phyloP scores from a whole-genome alignment of 2,329 filamentous ascomycete species.

The Fusarium sterilihyphosum region DNA sequence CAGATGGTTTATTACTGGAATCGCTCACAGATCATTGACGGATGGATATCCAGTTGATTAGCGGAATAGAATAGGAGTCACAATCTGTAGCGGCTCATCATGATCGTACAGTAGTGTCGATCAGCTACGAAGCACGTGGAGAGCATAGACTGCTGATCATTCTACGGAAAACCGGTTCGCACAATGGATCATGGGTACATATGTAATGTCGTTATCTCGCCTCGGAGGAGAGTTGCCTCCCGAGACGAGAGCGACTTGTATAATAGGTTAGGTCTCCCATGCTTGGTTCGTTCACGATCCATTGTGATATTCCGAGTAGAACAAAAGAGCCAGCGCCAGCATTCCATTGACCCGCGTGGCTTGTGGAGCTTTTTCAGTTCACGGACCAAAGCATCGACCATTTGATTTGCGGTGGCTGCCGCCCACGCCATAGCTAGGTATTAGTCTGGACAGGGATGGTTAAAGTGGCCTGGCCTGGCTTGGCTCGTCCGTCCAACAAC shows the following conservation, averaged over 20 bases:
- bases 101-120: slow-evolving; percentile 3
- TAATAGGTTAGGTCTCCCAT: neutral
- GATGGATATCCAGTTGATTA: neutral
- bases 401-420: slow-evolving; percentile 31
- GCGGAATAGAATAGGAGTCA: neutral
- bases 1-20: neutral
- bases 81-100: neutral
- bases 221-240: slow-evolving; percentile 18
- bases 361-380: slow-evolving; percentile 38
- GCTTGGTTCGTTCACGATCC: slow-evolving; percentile 2
- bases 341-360: slow-evolving; percentile 45
- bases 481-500: slow-evolving; percentile 2
- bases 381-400: slow-evolving; percentile 26
- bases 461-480: neutral
- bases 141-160: slow-evolving; percentile 27
- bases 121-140: slow-evolving; percentile 6
- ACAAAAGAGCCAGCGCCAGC: slow-evolving; percentile 6
- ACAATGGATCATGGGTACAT: neutral
- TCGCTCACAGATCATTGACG: neutral
- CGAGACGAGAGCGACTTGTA: slow-evolving; percentile 2
- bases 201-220: slow-evolving; percentile 16
- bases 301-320: slow-evolving; percentile 1
- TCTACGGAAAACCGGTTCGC: neutral
- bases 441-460: neutral
- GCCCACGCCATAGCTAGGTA: slow-evolving; percentile 5